Base-by-base conservation (phyloP, 306 rosid species). In the Prunus mira region DNA sequence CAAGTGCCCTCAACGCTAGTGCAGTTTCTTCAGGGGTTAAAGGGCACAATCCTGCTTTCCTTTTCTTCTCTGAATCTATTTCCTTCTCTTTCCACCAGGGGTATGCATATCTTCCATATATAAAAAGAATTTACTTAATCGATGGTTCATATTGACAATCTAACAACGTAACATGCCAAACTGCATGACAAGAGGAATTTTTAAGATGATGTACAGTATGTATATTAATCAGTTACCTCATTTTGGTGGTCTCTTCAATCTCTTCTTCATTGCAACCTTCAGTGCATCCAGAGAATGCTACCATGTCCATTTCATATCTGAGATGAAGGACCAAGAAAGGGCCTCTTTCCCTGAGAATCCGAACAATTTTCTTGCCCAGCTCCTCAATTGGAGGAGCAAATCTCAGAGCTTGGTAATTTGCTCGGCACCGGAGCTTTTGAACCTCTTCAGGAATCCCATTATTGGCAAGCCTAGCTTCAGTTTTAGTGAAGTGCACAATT, bases 71-170 rank as follows among this genome's bases (percentile, higher is more conserved):
- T 19, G 93, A 91, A 75, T 89, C 75, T 28, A 91, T 91, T 51
- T 86, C 86, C 84, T 91, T 91, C 49, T 91, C 96, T 79, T 89
- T 91, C 93, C 96, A 91, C 96, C 96, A 91, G 0, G 90, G 86
- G 74, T 86, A 85, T 28, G 88, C 89, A 89, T 89, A 89, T 72
- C 96, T 91, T 43, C 51, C 30, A 19, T 58, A 3, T 30, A 24
- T 6, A 54, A 54, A 49, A 38, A 38, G 43, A 38, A 38, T 38
- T 38, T 38, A 38, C 2, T 38, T 38, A 38, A 38, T 38, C 9
- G 2, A 38, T 7, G 9, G 43, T 38, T 38, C 9, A 38, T 38
- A 38, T 7, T 38, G 9, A 38, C 43, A 7, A 38, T 38, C 9
- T 38, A 0, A 38, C 9, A 38, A 38, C 2, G 9, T 38, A 7